These are phyloP conservation scores for Danielia reshetovae DNA, from an alignment of 805 yeast species.

Conservation along the genomic window DNA sequence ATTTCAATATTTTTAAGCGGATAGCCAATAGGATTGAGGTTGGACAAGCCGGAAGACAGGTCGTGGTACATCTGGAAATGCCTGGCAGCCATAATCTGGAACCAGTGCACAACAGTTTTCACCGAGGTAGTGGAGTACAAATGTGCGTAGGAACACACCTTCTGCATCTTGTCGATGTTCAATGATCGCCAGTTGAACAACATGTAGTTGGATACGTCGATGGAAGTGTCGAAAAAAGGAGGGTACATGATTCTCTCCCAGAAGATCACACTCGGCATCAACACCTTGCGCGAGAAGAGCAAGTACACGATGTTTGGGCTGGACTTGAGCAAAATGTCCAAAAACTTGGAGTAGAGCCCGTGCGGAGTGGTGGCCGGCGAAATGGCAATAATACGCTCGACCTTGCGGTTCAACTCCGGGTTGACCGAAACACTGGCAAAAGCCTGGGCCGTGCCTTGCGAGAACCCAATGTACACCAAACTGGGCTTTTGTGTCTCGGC, in stretches of 20 bases:
- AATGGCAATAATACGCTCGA: constrained; percentile 66
- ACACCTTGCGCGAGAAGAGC: constrained; percentile 68
- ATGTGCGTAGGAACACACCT: constrained; percentile 77
- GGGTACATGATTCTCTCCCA: constrained; percentile 82
- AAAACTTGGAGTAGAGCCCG: constrained; percentile 71
- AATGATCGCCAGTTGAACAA: constrained; percentile 77
- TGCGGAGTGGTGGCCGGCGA: constrained; percentile 95
- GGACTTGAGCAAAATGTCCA: constrained; percentile 69
- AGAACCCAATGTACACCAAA: constrained; percentile 78
- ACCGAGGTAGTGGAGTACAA: constrained; percentile 89
- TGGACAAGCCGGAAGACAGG: constrained; percentile 15
- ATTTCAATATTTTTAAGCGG: constrained; percentile 41
- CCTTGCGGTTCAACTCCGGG: constrained; percentile 55
- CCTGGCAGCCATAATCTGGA: constrained; percentile 51
- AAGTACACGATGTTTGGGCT: constrained; percentile 69
- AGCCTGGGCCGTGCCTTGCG: constrained; percentile 93
- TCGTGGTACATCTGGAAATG: constrained; percentile 88
- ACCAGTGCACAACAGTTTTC: constrained; percentile 62
- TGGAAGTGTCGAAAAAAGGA: constrained; percentile 64
- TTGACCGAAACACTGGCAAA: constrained; percentile 74
- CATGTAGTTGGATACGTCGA: constrained; percentile 63
- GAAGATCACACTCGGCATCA: constrained; percentile 71
- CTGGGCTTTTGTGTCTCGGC: constrained; percentile 35
- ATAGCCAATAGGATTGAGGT: constrained; percentile 34
- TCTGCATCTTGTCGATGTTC: constrained; percentile 72